Evolutionary conservation across 2,329 filamentous ascomycete species (phyloP), one percentile per base, ranked within the genome.

Genomic region (Diaporthe vaccinii): DNA sequence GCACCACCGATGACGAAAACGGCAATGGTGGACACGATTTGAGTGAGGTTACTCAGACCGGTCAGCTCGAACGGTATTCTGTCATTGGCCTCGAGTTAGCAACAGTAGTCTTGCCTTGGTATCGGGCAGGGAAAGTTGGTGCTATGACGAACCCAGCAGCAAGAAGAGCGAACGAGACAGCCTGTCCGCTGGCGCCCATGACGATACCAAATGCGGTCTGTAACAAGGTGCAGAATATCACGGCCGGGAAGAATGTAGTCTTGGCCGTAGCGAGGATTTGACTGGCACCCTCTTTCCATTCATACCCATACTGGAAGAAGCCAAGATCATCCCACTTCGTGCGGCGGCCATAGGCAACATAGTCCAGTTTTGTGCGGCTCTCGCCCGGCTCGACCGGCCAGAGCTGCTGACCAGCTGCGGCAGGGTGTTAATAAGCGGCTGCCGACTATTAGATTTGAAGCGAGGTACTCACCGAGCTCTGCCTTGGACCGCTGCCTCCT

Each of bases 171-270:
- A 78, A 80, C 4, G 76, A 78, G 31, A 72, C 69, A 61, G 77
- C 79, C 77, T 81, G 81, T 53, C 76, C 75, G 28, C 78, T 77
- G 22, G 81, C 80, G n/a, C 79, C 79, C 70, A 80, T 80, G 44
- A 77, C 78, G 20, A 80, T 78, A 20, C 80, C 55, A 67, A 83
- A 78, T 44, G 78, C 76, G n/a, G 78, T 79, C 68, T 82, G 82
- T 31, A 80, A 72, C 8, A 81, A 65, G 9, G 82, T 80, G 12
- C 78, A 78, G 80, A 82, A 85, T 10, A 83, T 46, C 14, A 84
- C 79, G 28, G 80, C 78, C 0, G 83, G 83, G 73, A 83, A 82
- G 4, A 82, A 61, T 1, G 79, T 80, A 4, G 81, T 82, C 49
- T 81, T 80, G 6, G 82, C 57, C 8, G 81, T 80, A 58, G 82